Conservation (phyloP, 768 basidiomycete genomes). For the Tricholoma matsutake region DNA sequence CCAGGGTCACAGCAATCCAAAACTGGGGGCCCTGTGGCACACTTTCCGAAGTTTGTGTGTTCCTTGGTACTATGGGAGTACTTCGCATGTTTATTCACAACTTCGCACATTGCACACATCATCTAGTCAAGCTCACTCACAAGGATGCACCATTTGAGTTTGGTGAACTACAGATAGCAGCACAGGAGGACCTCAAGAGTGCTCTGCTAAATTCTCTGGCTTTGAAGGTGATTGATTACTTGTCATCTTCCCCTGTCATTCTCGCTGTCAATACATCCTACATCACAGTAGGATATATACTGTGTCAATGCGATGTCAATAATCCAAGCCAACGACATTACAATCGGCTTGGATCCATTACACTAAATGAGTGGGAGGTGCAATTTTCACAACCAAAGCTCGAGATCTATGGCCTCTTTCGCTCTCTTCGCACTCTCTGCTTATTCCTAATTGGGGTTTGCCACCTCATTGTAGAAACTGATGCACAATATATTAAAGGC, state of each 20-base stretch:
- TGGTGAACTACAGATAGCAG: slow-evolving; percentile 17
- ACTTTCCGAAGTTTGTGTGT: too few relatives aligned
- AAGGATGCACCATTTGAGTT: slow-evolving; percentile 29
- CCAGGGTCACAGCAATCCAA: too few relatives aligned
- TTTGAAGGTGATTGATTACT: slow-evolving; percentile 23
- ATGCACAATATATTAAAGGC: slow-evolving; percentile 31
- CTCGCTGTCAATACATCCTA: slow-evolving; percentile 35
- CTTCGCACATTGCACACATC: too few relatives aligned
- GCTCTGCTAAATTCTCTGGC: not conserved
- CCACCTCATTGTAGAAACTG: slow-evolving; percentile 31
- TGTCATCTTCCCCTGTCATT: slow-evolving; percentile 19
- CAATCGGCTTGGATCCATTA: slow-evolving; percentile 35
- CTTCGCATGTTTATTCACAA: too few relatives aligned
- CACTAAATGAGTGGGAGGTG: slow-evolving; percentile 31
- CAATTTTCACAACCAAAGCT: slow-evolving; percentile 38
- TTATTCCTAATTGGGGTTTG: slow-evolving; percentile 20
- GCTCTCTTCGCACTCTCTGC: slow-evolving; percentile 16
- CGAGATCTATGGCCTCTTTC: slow-evolving; percentile 36
- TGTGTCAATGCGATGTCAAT: slow-evolving; percentile 29
- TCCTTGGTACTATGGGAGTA: slow-evolving; percentile 31
- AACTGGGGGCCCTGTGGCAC: too few relatives aligned
- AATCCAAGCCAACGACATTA: slow-evolving; percentile 22
- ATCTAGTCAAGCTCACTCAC: slow-evolving; percentile 14
- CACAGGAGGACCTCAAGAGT: not conserved
- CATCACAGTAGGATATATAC: slow-evolving; percentile 34